Conservation (phyloP, 495 filamentous ascomycete species). For the Astrothelium macrocarpum region DNA sequence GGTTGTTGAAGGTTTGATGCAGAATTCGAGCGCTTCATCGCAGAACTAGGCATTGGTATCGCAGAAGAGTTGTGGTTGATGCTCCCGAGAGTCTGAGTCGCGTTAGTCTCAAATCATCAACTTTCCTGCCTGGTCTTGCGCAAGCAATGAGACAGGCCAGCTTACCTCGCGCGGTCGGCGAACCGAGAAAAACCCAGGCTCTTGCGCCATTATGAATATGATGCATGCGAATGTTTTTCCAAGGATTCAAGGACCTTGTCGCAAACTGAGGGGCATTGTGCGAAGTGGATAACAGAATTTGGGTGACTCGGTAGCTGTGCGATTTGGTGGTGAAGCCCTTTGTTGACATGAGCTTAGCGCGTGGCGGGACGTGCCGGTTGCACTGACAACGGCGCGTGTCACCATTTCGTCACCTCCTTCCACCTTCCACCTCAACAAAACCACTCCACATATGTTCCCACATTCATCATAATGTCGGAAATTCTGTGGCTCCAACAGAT, state of each 20-base stretch:
- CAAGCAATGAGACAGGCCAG: slow-evolving; percentile 1
- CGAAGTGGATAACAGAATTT: neutral
- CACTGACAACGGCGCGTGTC: neutral
- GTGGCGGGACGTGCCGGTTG: slow-evolving; percentile 1
- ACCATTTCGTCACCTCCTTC: neutral
- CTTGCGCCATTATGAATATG: slow-evolving; percentile 29
- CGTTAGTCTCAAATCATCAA: neutral
- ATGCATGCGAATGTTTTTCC: neutral
- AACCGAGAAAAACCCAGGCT: slow-evolving; percentile 32
- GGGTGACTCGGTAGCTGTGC: neutral
- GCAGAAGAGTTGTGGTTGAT: slow-evolving; percentile 60
- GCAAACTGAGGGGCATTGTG: neutral
- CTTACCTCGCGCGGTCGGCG: slow-evolving; percentile 36
- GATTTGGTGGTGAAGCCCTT: neutral
- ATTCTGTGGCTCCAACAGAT: neutral
- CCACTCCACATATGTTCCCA: neutral
- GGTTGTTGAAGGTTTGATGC: slow-evolving; percentile 56
- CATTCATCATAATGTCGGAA: neutral
- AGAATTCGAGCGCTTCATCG: slow-evolving; percentile 88
- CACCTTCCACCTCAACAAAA: neutral
- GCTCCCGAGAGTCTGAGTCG: slow-evolving; percentile 60
- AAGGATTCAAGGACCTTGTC: neutral
- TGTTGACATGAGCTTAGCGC: neutral
- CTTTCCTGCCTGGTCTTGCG: neutral
- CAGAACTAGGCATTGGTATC: slow-evolving; percentile 88